phyloP scores from a whole-genome alignment of 129 eudicot genomes.

The Escallonia rubra region DNA sequence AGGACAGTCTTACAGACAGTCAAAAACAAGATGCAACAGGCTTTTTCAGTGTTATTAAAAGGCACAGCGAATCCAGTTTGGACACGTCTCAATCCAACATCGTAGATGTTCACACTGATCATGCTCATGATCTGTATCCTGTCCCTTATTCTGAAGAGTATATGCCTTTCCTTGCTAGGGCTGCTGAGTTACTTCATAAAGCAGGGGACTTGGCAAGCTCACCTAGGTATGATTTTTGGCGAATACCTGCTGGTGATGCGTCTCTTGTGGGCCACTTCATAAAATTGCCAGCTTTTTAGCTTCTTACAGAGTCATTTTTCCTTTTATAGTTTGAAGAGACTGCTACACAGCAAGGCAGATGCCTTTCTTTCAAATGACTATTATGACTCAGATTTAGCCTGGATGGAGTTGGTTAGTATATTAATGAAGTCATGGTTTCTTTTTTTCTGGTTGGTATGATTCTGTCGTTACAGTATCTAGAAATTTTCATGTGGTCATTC shows the following conservation, averaged over 20 bases:
- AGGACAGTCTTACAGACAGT: slow-evolving; percentile 54
- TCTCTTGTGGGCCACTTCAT: not conserved
- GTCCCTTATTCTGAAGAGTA: slow-evolving; percentile 77
- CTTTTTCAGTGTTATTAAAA: slow-evolving; percentile 70
- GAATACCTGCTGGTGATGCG: not conserved
- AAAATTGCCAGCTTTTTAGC: not conserved
- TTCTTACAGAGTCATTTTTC: slow-evolving; percentile 8
- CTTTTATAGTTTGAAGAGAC: slow-evolving; percentile 75
- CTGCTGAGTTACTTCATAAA: slow-evolving; percentile 64
- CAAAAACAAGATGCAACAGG: slow-evolving; percentile 61
- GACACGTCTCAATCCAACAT: slow-evolving; percentile 19
- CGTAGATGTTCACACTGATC: slow-evolving; percentile 6
- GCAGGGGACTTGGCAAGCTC: slow-evolving; percentile 77
- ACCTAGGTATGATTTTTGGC: slow-evolving; percentile 46
- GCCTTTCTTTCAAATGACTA: slow-evolving; percentile 94
- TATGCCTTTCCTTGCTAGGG: slow-evolving; percentile 43
- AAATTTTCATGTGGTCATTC: too few relatives aligned
- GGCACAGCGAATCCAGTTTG: slow-evolving; percentile 43
- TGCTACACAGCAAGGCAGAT: slow-evolving; percentile 83
- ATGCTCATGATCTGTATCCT: slow-evolving; percentile 52
- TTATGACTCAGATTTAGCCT: slow-evolving; percentile 92
- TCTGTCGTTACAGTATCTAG: not conserved
- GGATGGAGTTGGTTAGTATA: slow-evolving; percentile 89
- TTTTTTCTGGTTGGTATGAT: not conserved
- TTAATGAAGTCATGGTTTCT: not conserved